Evolutionary conservation across 805 yeast species (phyloP).

Genomic region (Torulaspora quercuum): DNA sequence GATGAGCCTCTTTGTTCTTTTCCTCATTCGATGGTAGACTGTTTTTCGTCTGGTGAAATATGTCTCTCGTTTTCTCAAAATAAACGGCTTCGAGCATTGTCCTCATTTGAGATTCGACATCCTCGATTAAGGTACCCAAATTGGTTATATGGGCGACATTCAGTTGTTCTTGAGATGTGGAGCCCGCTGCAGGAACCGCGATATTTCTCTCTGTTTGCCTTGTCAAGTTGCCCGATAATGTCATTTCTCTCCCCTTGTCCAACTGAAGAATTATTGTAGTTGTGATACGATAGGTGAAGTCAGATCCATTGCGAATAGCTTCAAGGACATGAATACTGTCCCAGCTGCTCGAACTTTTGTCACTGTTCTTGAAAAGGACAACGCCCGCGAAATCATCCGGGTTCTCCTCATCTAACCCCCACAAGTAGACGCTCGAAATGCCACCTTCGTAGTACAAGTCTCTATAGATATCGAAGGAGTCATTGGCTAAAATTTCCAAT

Average conservation of each 20-base stretch:
- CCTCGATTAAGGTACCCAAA: conserved; percentile 82
- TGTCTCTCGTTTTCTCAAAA: conserved; percentile 90
- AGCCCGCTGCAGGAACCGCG: conserved; percentile 34
- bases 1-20: conserved; percentile 31
- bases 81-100: conserved; percentile 88
- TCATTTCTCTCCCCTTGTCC: conserved; percentile 40
- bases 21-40: conserved; percentile 22
- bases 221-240: conserved; percentile 77
- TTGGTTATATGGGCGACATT: conserved; percentile 75
- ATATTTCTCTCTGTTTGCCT: conserved; percentile 69
- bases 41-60: conserved; percentile 65
- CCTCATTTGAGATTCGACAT: conserved; percentile 80
- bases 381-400: conserved; percentile 77
- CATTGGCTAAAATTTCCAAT: conserved; percentile 78
- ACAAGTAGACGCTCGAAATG: conserved; percentile 77
- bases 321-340: conserved; percentile 93
- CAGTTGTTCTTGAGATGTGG: conserved; percentile 16
- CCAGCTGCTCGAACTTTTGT: conserved; percentile 59
- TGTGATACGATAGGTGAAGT: conserved; percentile 65
- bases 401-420: conserved; percentile 72
- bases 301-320: conserved; percentile 43
- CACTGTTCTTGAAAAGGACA: conserved; percentile 68
- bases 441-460: conserved; percentile 97
- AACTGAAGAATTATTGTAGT: conserved; percentile 84
- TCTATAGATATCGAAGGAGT: conserved; percentile 86